Percentiles rank a stretch among this genome's conserved stretches.
phyloP scores from a whole-genome alignment of 139 green algal species.

The Tetratostichococcus sp. region DNA sequence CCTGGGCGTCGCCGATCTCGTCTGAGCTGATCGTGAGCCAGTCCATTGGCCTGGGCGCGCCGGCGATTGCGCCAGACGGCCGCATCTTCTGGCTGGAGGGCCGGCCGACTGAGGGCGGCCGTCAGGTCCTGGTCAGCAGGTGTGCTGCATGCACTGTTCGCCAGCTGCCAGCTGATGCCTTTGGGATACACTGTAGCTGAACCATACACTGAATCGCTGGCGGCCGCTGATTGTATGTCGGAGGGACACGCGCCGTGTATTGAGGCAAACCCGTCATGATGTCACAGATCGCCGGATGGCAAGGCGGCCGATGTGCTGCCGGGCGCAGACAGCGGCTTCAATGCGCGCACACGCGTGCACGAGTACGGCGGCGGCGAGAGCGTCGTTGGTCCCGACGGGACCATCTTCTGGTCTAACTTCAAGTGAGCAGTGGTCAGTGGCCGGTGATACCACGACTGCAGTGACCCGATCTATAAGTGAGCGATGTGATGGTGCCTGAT shows the following conservation, averaged over 20 bases:
- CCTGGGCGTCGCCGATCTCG: constrained; percentile 58
- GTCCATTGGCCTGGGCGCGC: constrained; percentile 35
- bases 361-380: constrained; percentile 67
- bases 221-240: too few species aligned
- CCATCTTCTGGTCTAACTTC: constrained; percentile 69
- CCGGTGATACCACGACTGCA: too few species aligned
- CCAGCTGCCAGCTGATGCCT: neutral
- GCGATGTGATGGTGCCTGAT: too few species aligned
- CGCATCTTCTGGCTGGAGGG: constrained; percentile 58
- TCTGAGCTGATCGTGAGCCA: constrained; percentile 41
- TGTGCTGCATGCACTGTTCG: neutral
- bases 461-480: too few species aligned
- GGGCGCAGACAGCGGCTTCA: constrained; percentile 37
- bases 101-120: constrained; percentile 52
- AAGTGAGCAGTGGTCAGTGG: constrained; percentile 19
- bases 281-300: constrained; percentile 20
- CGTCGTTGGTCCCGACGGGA: constrained; percentile 11
- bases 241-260: neutral
- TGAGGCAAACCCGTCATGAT: neutral
- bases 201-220: too few species aligned
- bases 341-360: constrained; percentile 69
- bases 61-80: constrained; percentile 28
- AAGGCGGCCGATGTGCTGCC: constrained; percentile 53
- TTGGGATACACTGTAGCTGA: too few species aligned
- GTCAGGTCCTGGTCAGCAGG: constrained; percentile 54